Evolutionary conservation across 257 asterid genomes (phyloP), one percentile per base, ranked within the genome.

Genomic region (Solanum arcanum): DNA sequence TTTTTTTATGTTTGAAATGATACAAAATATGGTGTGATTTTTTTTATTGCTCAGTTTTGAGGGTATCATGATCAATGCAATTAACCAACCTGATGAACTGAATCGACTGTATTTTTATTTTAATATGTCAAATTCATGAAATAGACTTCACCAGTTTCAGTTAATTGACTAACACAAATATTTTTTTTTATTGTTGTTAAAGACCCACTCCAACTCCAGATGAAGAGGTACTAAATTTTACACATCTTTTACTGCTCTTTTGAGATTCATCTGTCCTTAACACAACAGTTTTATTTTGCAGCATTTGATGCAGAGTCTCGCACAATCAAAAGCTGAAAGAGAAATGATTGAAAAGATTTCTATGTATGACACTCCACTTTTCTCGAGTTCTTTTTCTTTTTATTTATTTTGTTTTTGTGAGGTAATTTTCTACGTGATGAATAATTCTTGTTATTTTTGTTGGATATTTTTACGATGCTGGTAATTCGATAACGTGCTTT

Each of bases 341-440:
- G 87, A 88, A 89, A 88, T 94, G 95, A 89, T 95, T 31, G 94
- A 92, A 59, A 95, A 92, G 82, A 88, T 92, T 33, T 90, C 98
- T 25, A 70, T 47, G 98, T 95, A 91, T 80, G 86, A 31, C 49
- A 49, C 29, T 59, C 7, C 8, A 83, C 81, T 41, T 87, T 27
- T 29, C 6, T 52, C 20, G 44, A 80, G 33, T 86, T 86, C 87
- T 35, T 70, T 78, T 85, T 42, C 86, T 13, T 18, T 56, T 56
- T 3, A 52, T 83, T 85, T 86, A 69, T 88, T 52, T 18, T 89
- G 18, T 87, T 37, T 37, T 35, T 5, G 3, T 35, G 90, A 25
- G 62, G 78, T 83, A 23, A 7, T 21, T 46, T 66, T 49, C 21
- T 46, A 29, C 3, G 39, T 47, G 68, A 31, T 68, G 60, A n/a